Evolutionary conservation across 192 early-diverging fungal genomes (phyloP).

Genomic region (Coemansia sp.): DNA sequence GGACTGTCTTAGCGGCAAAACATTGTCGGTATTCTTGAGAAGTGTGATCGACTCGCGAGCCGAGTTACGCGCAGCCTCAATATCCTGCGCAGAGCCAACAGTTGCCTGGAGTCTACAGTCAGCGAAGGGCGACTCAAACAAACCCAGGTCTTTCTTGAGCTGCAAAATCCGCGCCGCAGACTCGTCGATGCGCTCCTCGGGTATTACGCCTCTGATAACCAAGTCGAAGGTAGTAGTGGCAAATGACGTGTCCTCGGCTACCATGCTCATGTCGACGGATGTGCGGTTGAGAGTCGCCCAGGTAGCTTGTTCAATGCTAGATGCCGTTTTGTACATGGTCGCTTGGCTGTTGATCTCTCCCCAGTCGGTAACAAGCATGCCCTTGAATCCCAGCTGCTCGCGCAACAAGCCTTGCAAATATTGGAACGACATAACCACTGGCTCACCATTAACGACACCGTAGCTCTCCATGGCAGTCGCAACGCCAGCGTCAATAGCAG

Average conservation of each 20-base stretch:
- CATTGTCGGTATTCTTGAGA: slow-evolving; percentile 56
- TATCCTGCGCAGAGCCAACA: slow-evolving; percentile 55
- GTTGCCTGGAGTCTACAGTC: slow-evolving; percentile 37
- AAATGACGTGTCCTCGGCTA: slow-evolving; percentile 62
- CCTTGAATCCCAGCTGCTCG: slow-evolving; percentile 56
- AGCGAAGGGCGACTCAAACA: slow-evolving; percentile 57
- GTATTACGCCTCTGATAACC: slow-evolving; percentile 41
- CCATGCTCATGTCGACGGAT: slow-evolving; percentile 67
- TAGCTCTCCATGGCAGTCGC: slow-evolving; percentile 69
- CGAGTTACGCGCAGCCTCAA: slow-evolving; percentile 54
- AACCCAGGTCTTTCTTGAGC: slow-evolving; percentile 68
- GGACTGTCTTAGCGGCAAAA: slow-evolving; percentile 51
- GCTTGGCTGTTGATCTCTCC: slow-evolving; percentile 61
- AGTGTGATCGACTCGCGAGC: slow-evolving; percentile 63
- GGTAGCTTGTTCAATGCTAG: slow-evolving; percentile 51
- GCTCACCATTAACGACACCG: slow-evolving; percentile 66
- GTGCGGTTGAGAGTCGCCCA: slow-evolving; percentile 45
- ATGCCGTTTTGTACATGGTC: slow-evolving; percentile 50
- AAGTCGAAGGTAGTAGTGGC: slow-evolving; percentile 38
- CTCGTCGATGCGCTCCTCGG: slow-evolving; percentile 52
- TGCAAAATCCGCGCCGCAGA: slow-evolving; percentile 62
- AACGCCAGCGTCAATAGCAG: slow-evolving; percentile 61
- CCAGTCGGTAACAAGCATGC: slow-evolving; percentile 67
- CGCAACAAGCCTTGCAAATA: slow-evolving; percentile 60
- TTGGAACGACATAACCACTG: slow-evolving; percentile 59